Base-by-base conservation (phyloP, 2,329 filamentous ascomycete genomes). In the Diaporthe capsici region DNA sequence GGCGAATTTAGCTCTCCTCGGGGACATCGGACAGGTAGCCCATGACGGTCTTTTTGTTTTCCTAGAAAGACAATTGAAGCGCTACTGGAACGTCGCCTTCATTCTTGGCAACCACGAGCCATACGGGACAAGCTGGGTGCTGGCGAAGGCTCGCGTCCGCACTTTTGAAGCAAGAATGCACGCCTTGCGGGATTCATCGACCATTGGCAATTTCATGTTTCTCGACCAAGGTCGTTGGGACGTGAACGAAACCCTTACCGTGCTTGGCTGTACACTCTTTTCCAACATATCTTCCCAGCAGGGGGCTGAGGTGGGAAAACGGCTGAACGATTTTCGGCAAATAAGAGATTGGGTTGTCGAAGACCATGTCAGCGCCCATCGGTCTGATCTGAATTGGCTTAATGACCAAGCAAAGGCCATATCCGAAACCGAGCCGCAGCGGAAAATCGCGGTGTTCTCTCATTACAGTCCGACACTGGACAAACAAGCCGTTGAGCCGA, bases 101-200 rank as follows among this genome's bases (percentile, higher is more conserved):
- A 83, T 92, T 0, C 80, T 87, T 0, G 89, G 90, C 0, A 92
- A 92, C 77, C 90, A 92, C 79, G 90, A 92, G 79, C 83, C 89
- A 0, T 91, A 88, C 77, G 79, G 82, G 55, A 84, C 84, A 6
- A 82, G 22, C 49, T 88, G 86, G 86, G 51, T 78, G 1, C 75
- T 79, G 0, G 81, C 83, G 0, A 80, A 83, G 39, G 55, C 61
- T 1, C 75, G 78, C 2, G 80, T 88, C 20, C 76, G 76, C 31
- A 72, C 42, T 0, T 85, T 86, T 51, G 82, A 85, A 51, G 22
- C 58, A n/a, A 15, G 7, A 42, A 80, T 4, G 67, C 80, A 0
- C 74, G 81, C 7, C 55, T 63, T 13, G 51, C 76, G 7, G 80
- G 84, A 9, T 28, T 61, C 37, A 39, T 5, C 76, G 2, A 77